Conservation (phyloP, 2,329 filamentous ascomycete species). For the Trichoderma guizhouense region DNA sequence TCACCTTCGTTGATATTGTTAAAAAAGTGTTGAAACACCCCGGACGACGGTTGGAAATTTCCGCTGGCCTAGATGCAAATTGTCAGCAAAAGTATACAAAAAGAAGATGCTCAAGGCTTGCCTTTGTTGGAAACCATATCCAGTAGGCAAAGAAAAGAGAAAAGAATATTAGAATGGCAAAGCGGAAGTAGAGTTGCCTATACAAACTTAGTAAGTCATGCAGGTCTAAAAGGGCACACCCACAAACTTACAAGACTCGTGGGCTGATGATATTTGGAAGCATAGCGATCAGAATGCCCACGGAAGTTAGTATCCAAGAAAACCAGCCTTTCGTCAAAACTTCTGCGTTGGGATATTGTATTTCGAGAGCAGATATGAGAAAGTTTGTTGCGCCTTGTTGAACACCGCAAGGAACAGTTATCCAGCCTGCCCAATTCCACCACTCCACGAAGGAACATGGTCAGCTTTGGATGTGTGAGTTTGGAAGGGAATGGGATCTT, state of each 20-base stretch:
- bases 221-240: background rate
- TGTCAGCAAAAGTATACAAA: background rate
- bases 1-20: background rate
- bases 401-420: background rate
- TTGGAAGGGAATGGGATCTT: background rate
- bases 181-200: background rate
- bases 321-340: background rate
- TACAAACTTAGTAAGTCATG: background rate
- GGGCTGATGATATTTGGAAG: background rate
- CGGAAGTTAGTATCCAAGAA: background rate
- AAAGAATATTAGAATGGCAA: background rate
- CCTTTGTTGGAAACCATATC: background rate
- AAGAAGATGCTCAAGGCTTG: background rate
- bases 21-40: background rate
- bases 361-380: background rate
- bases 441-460: background rate
- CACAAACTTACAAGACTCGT: background rate
- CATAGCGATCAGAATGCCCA: background rate
- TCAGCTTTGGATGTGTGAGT: background rate
- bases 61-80: background rate
- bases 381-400: background rate
- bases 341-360: background rate
- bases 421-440: background rate
- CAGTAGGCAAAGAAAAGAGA: background rate
- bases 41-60: background rate